Evolutionary conservation across 768 basidiomycete species (phyloP).

Genomic region (Gautieria morchelliformis): DNA sequence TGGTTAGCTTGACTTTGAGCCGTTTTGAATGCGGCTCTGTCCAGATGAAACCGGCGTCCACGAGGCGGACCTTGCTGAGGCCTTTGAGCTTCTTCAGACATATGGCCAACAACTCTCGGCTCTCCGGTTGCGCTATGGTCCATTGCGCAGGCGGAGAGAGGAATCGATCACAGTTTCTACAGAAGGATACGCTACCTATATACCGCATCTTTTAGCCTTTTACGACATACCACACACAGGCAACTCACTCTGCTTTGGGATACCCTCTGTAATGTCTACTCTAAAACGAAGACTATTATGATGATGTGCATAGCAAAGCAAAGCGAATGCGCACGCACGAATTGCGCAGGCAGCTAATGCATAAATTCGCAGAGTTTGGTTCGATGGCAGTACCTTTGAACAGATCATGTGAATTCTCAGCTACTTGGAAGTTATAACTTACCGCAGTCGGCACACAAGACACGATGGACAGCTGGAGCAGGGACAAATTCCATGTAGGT

Average conservation of each 20-base stretch:
- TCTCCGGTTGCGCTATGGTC: constrained; percentile 82
- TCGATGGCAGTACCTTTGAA: constrained; percentile 69
- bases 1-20: constrained; percentile 84
- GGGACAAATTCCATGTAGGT: constrained; percentile 68
- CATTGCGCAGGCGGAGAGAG: constrained; percentile 83
- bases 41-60: constrained; percentile 99
- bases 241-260: constrained; percentile 76
- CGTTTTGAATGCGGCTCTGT: constrained; percentile 97
- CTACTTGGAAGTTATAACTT: constrained; percentile 4
- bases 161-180: constrained; percentile 94
- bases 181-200: constrained; percentile 81
- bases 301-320: neutral
- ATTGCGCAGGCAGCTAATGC: constrained; percentile 82
- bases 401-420: constrained; percentile 1
- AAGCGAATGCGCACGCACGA: constrained; percentile 40
- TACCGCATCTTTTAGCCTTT: neutral
- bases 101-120: constrained; percentile 85
- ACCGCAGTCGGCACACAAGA: constrained; percentile 88
- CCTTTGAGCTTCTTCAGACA: constrained; percentile 95
- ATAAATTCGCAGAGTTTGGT: constrained; percentile 88
- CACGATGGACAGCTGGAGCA: constrained; percentile 65
- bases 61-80: constrained; percentile 84
- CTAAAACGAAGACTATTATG: constrained; percentile 25
- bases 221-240: neutral
- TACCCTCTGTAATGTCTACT: constrained; percentile 96